Base-by-base conservation (phyloP, 495 filamentous ascomycete genomes). In the Xylaria curta region DNA sequence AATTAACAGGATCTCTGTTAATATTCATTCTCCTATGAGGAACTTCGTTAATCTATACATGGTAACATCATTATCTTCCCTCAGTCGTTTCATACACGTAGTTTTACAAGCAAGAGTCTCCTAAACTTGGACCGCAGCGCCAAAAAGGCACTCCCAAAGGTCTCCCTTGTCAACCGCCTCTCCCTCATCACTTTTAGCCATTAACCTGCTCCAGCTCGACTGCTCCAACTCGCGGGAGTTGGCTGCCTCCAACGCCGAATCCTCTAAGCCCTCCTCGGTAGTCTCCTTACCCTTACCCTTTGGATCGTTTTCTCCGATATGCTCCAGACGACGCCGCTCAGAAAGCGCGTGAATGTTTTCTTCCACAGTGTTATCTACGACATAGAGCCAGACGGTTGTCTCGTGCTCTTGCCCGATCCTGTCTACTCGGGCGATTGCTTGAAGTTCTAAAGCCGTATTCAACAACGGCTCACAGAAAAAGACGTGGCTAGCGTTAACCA, bases 381-480 rank as follows among this genome's bases (percentile, higher is more conserved):
- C 87, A 78, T 99, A 99, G 80, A 97, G 92, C 92, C 94, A 99
- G 6, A 98, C 95, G 2, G 94, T 97, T 8, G 95, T 99, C 71
- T 91, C 85, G 33, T 92, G 89, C 70, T 90, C 87, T 80, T 99
- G 95, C 0, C 95, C 95, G 67, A 99, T 99, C 47, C 95, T 88
- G 78, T 99, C 94, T 0, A 99, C 94, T 60, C 95, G 91, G 7
- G 94, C 94, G 74, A 98, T 97, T 3, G 94, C 95, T 76, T 99
- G 95, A 7, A 97, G 86, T 75, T 98, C 95, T 10, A 99, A 89
- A 2, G 95, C 94, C 7, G 95, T 92, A 78, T 98, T 97, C 73
- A 98, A 89, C 4, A 98, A 82, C 1, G 95, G 95, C 79, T 99
- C 95, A 79, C 94, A 97, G 9, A 99, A 84, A 74, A 99, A 95